Evolutionary conservation across 768 basidiomycete genomes (phyloP).

Genomic region (Multifurca ochricompacta): DNA sequence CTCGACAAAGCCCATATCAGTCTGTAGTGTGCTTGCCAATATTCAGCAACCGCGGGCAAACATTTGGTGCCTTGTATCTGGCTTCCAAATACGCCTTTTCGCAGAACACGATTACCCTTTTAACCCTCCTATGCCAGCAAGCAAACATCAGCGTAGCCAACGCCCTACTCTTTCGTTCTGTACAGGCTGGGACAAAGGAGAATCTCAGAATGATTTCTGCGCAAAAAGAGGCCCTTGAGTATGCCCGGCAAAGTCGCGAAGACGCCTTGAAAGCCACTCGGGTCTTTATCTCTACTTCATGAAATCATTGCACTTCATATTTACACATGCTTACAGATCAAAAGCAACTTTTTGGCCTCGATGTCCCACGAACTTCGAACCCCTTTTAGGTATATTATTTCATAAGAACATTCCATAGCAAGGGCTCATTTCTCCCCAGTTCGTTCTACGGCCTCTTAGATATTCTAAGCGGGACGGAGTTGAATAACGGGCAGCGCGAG

Average conservation of each 20-base stretch:
- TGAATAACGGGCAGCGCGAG: slow-evolving; percentile 61
- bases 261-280: slow-evolving; percentile 70
- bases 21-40: slow-evolving; percentile 65
- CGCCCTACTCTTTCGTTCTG: slow-evolving; percentile 65
- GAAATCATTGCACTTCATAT: not conserved
- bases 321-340: slow-evolving; percentile 40
- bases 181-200: slow-evolving; percentile 64
- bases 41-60: slow-evolving; percentile 68
- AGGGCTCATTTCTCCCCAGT: slow-evolving; percentile 23
- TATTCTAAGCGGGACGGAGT: slow-evolving; percentile 61
- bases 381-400: slow-evolving; percentile 61
- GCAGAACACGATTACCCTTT: slow-evolving; percentile 48
- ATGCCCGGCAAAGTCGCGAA: slow-evolving; percentile 60
- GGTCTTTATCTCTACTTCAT: slow-evolving; percentile 28
- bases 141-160: slow-evolving; percentile 71
- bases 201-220: slow-evolving; percentile 73
- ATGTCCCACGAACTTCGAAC: slow-evolving; percentile 77
- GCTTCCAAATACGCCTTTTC: slow-evolving; percentile 61
- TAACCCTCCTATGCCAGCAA: slow-evolving; percentile 64
- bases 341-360: slow-evolving; percentile 66
- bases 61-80: slow-evolving; percentile 62
- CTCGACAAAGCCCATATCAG: slow-evolving; percentile 49
- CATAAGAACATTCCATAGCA: not conserved
- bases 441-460: slow-evolving; percentile 74
- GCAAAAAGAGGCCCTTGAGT: slow-evolving; percentile 61